Base-by-base conservation (phyloP, 257 asterid species). In the Hygrophila difformis region DNA sequence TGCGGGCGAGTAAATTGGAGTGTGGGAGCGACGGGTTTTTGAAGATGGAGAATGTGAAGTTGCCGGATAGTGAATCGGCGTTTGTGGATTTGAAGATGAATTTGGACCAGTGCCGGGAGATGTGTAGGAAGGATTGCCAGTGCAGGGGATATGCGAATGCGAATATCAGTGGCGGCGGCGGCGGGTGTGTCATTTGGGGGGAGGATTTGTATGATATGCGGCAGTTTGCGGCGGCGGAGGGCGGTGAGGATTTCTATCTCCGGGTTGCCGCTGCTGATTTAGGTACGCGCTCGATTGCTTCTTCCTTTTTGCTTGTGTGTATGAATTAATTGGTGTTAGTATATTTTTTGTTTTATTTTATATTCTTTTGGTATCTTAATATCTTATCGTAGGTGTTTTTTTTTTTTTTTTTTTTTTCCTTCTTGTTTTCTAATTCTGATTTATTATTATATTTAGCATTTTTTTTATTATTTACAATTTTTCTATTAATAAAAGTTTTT, bases 131-230 rank as follows among this genome's bases (percentile, higher is more conserved):
- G 3, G 76, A 91, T 49, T 86, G 94, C 55, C 64, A 82, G 12
- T 91, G 98, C 41, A 55, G 20, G 56, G 98, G 79, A 0, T 91
- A 77, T 23, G 37, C 93, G 0, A 69, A 59, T 39, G 66, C 80
- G 0, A 71, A 85, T 49, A 60, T 89, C 6, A 56, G 58, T 9
- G 61, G 51, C 5, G 77, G 61, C 9, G 95, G 88, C 0, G 59
- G 68, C 18, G 98, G 98, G 6, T 91, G 98, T 44, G 93, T 68
- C 1, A 49, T 76, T 47, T 91, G 98, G 98, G 48, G 70, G 35
- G 38, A 38, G 19, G 85, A 76, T 41, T 73, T 91, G 18, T 44
- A 79, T 29, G 98, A 91, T 18, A 68, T 91, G 92, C 33, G 96
- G 73, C 96, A 74, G 71, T 91, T 73, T 47, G 75, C 95, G 47